Evolutionary conservation across 805 yeast species (phyloP).

Genomic region (Metschnikowia borealis): DNA sequence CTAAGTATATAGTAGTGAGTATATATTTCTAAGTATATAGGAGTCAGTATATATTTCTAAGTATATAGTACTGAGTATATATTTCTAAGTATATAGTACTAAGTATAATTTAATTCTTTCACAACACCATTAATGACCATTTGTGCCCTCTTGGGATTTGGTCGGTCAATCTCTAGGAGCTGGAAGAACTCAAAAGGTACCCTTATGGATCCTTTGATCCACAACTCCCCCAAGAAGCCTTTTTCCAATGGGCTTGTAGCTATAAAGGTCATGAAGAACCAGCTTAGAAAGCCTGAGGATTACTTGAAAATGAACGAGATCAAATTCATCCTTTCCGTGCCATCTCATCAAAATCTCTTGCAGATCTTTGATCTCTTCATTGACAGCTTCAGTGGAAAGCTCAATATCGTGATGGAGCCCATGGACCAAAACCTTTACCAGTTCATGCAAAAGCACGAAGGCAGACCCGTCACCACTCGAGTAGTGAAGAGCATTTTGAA

Average conservation of each 20-base stretch:
- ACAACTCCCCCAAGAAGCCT: slow-evolving; percentile 18
- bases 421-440: slow-evolving; percentile 81
- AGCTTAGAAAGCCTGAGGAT: slow-evolving; percentile 21
- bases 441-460: slow-evolving; percentile 60
- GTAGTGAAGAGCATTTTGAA: slow-evolving; percentile 64
- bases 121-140: too few relatives aligned
- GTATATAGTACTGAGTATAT: too few relatives aligned
- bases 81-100: too few relatives aligned
- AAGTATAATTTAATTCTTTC: too few relatives aligned
- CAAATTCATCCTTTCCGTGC: slow-evolving; percentile 60
- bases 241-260: slow-evolving; percentile 50
- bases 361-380: slow-evolving; percentile 76
- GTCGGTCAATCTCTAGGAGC: too few relatives aligned
- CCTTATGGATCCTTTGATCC: slow-evolving; percentile 43
- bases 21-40: too few relatives aligned
- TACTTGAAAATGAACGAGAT: slow-evolving; percentile 55
- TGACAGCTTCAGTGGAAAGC: slow-evolving; percentile 53
- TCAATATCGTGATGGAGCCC: slow-evolving; percentile 85
- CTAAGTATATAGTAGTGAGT: too few relatives aligned
- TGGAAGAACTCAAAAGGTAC: too few relatives aligned
- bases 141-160: too few relatives aligned
- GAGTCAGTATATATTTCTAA: too few relatives aligned
- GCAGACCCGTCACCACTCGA: slow-evolving; percentile 48
- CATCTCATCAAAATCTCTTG: slow-evolving; percentile 68
- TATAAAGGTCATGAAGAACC: slow-evolving; percentile 68